phyloP scores from a whole-genome alignment of 2,329 filamentous ascomycete genomes.

The Seiridium unicorne region DNA sequence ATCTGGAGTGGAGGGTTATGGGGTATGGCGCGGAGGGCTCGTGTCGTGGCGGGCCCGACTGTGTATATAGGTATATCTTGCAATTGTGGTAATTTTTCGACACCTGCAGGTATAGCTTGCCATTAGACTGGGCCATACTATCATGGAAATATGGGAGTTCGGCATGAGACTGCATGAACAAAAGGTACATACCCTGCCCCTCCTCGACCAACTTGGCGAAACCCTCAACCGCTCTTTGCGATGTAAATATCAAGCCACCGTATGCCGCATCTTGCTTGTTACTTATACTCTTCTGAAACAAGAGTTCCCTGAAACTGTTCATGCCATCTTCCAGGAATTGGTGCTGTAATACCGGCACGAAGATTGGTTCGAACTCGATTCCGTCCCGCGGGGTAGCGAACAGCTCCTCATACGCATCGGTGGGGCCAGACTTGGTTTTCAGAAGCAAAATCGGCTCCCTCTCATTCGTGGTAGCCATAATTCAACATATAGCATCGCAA shows the following conservation, averaged over 20 bases:
- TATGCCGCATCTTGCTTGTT: conserved; percentile 44
- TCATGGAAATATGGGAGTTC: too few relatives aligned
- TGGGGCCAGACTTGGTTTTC: conserved; percentile 73
- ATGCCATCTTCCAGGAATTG: conserved; percentile 61
- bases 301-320: conserved; percentile 46
- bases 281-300: conserved; percentile 44
- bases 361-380: conserved; percentile 58
- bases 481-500: neutral
- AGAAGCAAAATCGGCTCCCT: conserved; percentile 64
- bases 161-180: neutral
- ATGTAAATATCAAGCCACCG: conserved; percentile 81
- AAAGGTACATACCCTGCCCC: conserved; percentile 33
- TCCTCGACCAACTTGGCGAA: conserved; percentile 64
- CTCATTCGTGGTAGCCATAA: conserved; percentile 10
- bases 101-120: conserved; percentile 11
- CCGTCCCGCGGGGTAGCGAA: conserved; percentile 48
- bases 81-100: conserved; percentile 48
- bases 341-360: conserved; percentile 77
- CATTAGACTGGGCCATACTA: neutral
- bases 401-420: conserved; percentile 70
- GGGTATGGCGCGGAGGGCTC: conserved; percentile 61
- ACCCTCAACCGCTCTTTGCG: conserved; percentile 78
- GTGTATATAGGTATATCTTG: conserved; percentile 67
- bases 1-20: conserved; percentile 57
- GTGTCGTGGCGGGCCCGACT: conserved; percentile 77